Base-by-base conservation (phyloP, 768 basidiomycete genomes). In the Scleroderma citrinum region DNA sequence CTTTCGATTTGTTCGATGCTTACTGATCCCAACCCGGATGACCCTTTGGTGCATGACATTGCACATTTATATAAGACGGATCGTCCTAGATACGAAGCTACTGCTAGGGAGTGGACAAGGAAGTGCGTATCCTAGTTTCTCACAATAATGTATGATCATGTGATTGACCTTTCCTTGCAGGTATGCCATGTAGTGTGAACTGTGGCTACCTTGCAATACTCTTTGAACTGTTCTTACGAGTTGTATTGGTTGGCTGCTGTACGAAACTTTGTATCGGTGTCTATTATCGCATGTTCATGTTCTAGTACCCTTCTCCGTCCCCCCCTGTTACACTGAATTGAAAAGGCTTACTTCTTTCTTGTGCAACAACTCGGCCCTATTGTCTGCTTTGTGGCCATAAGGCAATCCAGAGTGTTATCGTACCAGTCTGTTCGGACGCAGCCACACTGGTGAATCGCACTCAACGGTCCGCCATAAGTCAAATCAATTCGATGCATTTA, bases 51-150 rank as follows among this genome's bases (percentile, higher is more conserved):
- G 43, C 96, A 96, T 47, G 96, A 99, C 64, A 97, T 98, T 56
- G 96, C 96, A 48, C 92, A 95, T 70, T 71, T 97, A 58, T 99
- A 99, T 84, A 99, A 98, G 92, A 97, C 94, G 32, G 96, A 99
- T 73, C 83, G 95, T 59, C 74, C 89, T 56, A 84, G 94, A 61
- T 99, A 99, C 66, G 96, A 98, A 72, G 89, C 93, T 52, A 98
- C 92, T 30, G 96, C 96, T 23, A 79, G 93, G 73, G 96, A 99
- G 77, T 99, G 95, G 95, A 95, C 95, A 69, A 86, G 95, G 82
- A 98, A 98, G 94, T 98, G 64, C 59, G 89, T 69, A 21, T 20
- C 2, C 5, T 7, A 0, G 24, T n/a, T 10, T 38, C 21, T 7
- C 24, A n/a, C 23, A 26, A 42, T 10, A 14, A 7, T 37, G n/a